Conservation (phyloP, 148 eudicot species). For the Hydrangea macrophylla region DNA sequence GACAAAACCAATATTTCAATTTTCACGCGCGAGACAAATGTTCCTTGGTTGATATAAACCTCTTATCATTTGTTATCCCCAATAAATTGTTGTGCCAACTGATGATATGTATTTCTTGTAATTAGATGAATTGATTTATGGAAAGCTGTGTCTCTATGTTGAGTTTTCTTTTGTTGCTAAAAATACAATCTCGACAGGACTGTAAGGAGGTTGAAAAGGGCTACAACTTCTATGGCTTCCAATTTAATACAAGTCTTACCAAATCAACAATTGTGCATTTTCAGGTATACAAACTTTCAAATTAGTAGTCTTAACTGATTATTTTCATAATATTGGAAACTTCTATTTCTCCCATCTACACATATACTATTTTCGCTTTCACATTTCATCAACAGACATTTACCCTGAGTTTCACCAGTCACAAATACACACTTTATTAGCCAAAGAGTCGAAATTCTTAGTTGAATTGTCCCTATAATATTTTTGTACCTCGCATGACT, state of each 20-base stretch:
- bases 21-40: too few species aligned
- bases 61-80: too few species aligned
- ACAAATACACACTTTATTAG: neutral
- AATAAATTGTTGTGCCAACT: too few species aligned
- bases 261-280: constrained; percentile 86
- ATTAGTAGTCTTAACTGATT: too few species aligned
- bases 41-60: too few species aligned
- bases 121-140: too few species aligned
- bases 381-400: neutral
- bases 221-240: constrained; percentile 62
- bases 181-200: constrained; percentile 31
- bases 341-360: neutral
- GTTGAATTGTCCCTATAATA: neutral
- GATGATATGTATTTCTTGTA: too few species aligned
- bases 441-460: neutral
- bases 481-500: too few species aligned
- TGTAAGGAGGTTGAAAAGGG: constrained; percentile 67
- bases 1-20: too few species aligned
- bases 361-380: neutral
- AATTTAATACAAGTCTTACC: constrained; percentile 78
- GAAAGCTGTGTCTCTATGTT: neutral
- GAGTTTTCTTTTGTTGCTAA: neutral
- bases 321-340: too few species aligned
- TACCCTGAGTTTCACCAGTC: neutral
- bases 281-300: constrained; percentile 77